A percentile compares a stretch with the other conserved stretches of the same genome.
These are phyloP conservation scores for Abortiporus biennis DNA, from an alignment of 1,284 basidiomycete species.

Conservation along the genomic window DNA sequence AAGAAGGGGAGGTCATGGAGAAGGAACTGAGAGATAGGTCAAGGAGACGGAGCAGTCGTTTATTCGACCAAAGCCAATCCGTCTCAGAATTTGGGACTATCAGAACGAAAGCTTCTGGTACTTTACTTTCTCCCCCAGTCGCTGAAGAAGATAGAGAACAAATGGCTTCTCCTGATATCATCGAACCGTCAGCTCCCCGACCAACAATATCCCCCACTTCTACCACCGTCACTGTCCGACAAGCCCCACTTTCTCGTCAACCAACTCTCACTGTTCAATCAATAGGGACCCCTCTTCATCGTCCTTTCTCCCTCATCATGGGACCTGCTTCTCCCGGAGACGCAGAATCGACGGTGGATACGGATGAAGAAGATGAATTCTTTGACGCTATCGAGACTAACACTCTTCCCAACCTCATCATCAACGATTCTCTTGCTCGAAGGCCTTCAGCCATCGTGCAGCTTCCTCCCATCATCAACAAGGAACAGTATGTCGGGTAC, in stretches of 20 bases:
- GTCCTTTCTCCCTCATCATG: slow-evolving; percentile 15
- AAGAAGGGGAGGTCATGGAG: slow-evolving; percentile 86
- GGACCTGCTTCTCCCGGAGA: slow-evolving; percentile 17
- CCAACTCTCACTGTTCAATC: slow-evolving; percentile 1
- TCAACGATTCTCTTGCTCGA: slow-evolving; percentile 36
- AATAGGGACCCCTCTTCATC: slow-evolving; percentile 3
- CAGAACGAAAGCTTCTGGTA: slow-evolving; percentile 20
- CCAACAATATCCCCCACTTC: background rate
- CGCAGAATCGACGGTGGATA: slow-evolving; percentile 47
- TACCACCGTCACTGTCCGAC: background rate
- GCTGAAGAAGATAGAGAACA: slow-evolving; percentile 5
- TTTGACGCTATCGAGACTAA: slow-evolving; percentile 94
- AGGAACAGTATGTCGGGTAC: slow-evolving; percentile 68
- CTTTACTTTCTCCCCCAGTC: slow-evolving; percentile 14
- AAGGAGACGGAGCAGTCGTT: slow-evolving; percentile 40
- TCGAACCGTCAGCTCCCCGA: background rate
- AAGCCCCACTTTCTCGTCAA: slow-evolving; percentile 4
- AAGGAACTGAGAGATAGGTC: slow-evolving; percentile 64
- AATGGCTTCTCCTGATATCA: slow-evolving; percentile 11
- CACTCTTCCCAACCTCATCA: slow-evolving; percentile 67
- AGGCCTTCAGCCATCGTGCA: background rate
- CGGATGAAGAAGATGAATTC: slow-evolving; percentile 94
- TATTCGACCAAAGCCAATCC: slow-evolving; percentile 1
- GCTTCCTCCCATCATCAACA: slow-evolving; percentile 28
- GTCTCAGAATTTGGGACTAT: slow-evolving; percentile 20